Base-by-base conservation (phyloP, 1,139 yeast genomes). In the Suhomyces maxii region DNA sequence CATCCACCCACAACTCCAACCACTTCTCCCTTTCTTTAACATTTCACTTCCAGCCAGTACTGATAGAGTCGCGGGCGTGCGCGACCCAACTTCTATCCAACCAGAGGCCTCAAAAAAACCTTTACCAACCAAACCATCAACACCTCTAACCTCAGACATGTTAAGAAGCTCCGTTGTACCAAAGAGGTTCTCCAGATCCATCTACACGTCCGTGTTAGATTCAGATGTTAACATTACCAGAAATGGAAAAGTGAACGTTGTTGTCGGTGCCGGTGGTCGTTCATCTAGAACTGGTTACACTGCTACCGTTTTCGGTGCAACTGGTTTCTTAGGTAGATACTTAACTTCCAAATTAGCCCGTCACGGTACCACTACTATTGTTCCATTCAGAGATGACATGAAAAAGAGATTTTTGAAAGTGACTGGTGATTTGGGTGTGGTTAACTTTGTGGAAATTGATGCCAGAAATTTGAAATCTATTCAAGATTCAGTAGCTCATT, bases 231-330 rank as follows among this genome's bases (percentile, higher is more conserved):
- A 86, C 68, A 83, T 89, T 65, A 85, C 95, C 51, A 77, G 83
- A 55, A 74, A 77, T 47, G 96, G 96, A 34, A 87, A 89, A 62
- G 84, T 89, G 37, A 77, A 83, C 57, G 65, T 86, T 44, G 67
- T 87, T 23, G 76, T 76, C 36, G 96, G 96, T 50, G 70, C 82
- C 42, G 95, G 95, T 39, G 96, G 96, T 36, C 79, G 89, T 53
- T 86, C 95, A 8, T 88, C 96, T 34, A 79, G 95, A 72, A 84
- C 93, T n/a, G 96, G 96, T 2, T 87, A 83, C 69, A 87, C 93
- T 7, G 96, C 93, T 28, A 88, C 96, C 7, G 93, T 89, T 3
- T 89, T 89, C 60, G 96, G 96, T 10, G 90, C 88, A 33, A 70
- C 83, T 44, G 96, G 96, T 1, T 84, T 85, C 65, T 71, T 89